phyloP scores from a whole-genome alignment of 768 basidiomycete genomes.

The Glaciozyma antarctica region DNA sequence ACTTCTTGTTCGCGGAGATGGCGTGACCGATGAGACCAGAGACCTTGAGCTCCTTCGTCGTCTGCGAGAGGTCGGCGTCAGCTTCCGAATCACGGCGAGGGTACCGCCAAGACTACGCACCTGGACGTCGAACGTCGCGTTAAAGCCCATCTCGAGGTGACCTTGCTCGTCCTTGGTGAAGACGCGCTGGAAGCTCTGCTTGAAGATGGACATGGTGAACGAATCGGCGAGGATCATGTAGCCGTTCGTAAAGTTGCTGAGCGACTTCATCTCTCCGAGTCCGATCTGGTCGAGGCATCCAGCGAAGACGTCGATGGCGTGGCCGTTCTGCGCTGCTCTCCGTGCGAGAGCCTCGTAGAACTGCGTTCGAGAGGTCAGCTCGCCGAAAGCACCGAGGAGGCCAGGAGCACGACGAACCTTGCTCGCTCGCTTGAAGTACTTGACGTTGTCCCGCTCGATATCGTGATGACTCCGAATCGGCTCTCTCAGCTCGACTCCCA shows the following conservation, averaged over 20 bases:
- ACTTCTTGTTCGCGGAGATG: slow-evolving; percentile 95
- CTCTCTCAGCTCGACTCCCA: slow-evolving; percentile 87
- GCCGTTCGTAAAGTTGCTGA: slow-evolving; percentile 93
- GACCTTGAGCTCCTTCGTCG: slow-evolving; percentile 96
- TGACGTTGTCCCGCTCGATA: slow-evolving; percentile 90
- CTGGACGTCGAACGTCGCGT: slow-evolving; percentile 96
- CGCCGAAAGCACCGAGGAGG: not conserved
- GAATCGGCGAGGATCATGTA: slow-evolving; percentile 93
- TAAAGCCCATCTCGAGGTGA: slow-evolving; percentile 92
- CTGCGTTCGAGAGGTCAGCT: slow-evolving; percentile 42
- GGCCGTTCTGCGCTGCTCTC: slow-evolving; percentile 86
- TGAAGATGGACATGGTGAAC: slow-evolving; percentile 96
- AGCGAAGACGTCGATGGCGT: slow-evolving; percentile 88
- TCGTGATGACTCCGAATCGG: slow-evolving; percentile 98
- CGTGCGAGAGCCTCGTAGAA: slow-evolving; percentile 92
- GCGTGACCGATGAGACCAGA: slow-evolving; percentile 96
- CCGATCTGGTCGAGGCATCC: slow-evolving; percentile 98
- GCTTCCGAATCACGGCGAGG: not conserved
- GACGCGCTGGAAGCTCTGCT: slow-evolving; percentile 88
- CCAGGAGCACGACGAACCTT: slow-evolving; percentile 53
- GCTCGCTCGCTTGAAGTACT: slow-evolving; percentile 91
- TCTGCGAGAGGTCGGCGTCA: slow-evolving; percentile 46
- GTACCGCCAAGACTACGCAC: slow-evolving; percentile 42
- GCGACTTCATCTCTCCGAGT: slow-evolving; percentile 89
- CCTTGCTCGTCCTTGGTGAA: slow-evolving; percentile 91